Evolutionary conservation across 345 rosid genomes (phyloP).

Genomic region (Salix udensis): DNA sequence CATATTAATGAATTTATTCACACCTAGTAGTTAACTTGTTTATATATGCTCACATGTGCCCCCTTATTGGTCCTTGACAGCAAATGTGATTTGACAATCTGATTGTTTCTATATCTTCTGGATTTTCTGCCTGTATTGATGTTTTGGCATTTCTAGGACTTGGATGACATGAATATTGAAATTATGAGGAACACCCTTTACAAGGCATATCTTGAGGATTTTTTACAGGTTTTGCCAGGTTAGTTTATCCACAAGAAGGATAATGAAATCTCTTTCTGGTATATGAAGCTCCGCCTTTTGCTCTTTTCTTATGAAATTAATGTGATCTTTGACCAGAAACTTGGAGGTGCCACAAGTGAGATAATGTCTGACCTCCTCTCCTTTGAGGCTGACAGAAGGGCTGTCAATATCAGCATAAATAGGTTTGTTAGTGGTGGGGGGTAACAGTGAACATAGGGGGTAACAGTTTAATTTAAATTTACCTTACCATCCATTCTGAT

Average conservation of each 20-base stretch:
- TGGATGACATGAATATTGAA: conserved; percentile 55
- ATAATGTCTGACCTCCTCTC: conserved; percentile 97
- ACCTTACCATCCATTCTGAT: not conserved
- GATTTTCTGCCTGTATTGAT: not conserved
- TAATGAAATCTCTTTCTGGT: conserved; percentile 2
- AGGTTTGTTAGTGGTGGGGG: conserved; percentile 37
- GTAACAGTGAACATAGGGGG: no score
- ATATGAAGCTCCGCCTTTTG: not conserved
- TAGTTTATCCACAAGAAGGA: conserved; percentile 12
- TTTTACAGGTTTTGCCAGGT: conserved; percentile 97
- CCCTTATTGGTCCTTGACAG: not conserved
- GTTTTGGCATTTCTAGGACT: conserved; percentile 46
- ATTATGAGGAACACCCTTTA: conserved; percentile 26
- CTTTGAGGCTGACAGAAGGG: conserved; percentile 97
- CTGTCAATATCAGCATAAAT: conserved; percentile 89
- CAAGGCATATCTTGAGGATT: conserved; percentile 68
- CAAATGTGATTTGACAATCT: not conserved
- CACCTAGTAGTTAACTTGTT: not conserved
- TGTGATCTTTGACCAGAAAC: conserved; percentile 49
- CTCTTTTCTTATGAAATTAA: conserved; percentile 3
- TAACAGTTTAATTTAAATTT: not conserved
- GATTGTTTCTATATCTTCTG: not conserved
- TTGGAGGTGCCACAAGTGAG: conserved; percentile 96
- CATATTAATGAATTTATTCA: not conserved
- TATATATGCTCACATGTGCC: not conserved